Evolutionary conservation across 75 land plant species (phyloP).

Genomic region (Cunninghamia lanceolata): DNA sequence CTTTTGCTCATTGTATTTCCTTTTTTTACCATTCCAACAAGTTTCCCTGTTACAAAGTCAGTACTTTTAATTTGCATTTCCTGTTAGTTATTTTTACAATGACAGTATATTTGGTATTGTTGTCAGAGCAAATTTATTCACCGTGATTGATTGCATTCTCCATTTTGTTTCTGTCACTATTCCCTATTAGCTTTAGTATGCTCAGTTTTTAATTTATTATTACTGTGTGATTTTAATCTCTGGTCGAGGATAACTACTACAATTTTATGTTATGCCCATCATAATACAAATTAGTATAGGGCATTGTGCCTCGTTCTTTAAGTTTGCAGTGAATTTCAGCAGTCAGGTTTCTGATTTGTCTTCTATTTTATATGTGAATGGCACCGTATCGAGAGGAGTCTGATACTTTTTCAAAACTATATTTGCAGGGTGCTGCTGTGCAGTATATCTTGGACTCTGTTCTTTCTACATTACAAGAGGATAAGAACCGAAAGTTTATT

Average conservation of each 20-base stretch:
- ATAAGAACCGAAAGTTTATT: conserved; percentile 84
- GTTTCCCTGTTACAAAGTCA: too few species aligned
- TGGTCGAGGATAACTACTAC: background rate
- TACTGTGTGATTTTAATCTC: background rate
- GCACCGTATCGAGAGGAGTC: background rate
- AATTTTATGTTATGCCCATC: background rate
- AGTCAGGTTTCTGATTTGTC: background rate
- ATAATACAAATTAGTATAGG: background rate
- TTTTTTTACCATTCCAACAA: too few species aligned
- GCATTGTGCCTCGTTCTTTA: background rate
- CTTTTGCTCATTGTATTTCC: too few species aligned
- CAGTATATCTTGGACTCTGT: conserved; percentile 86
- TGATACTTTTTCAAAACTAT: background rate
- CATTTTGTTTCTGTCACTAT: too few species aligned
- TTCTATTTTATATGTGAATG: background rate
- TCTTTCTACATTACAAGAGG: conserved; percentile 61
- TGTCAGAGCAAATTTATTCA: too few species aligned
- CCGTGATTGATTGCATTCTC: too few species aligned
- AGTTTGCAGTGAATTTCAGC: background rate
- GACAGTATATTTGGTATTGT: too few species aligned
- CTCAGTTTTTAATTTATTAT: background rate
- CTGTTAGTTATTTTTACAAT: too few species aligned
- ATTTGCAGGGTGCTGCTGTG: conserved; percentile 82
- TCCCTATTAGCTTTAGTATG: background rate
- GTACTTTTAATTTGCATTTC: too few species aligned